These are phyloP conservation scores for Ganoderma lucidum DNA, from an alignment of 1,284 basidiomycete species.

Conservation along the genomic window DNA sequence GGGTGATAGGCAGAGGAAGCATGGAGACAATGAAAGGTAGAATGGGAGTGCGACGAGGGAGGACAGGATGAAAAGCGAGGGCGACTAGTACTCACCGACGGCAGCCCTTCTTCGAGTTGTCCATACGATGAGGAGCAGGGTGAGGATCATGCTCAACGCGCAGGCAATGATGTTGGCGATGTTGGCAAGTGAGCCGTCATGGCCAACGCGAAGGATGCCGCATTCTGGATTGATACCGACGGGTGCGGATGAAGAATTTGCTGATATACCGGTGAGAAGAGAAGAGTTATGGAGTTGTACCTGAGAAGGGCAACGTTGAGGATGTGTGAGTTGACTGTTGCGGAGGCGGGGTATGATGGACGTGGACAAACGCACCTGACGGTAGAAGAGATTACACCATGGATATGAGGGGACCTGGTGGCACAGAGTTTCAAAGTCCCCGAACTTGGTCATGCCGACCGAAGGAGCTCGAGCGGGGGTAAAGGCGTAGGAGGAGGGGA, in stretches of 20 bases:
- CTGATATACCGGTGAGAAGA: constrained; percentile 49
- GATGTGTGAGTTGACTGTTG: neutral
- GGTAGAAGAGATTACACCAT: constrained; percentile 78
- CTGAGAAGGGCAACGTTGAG: constrained; percentile 32
- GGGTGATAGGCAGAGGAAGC: neutral
- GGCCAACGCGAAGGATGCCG: constrained; percentile 57
- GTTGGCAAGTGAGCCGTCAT: constrained; percentile 67
- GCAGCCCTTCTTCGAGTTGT: constrained; percentile 58
- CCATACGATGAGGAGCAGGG: constrained; percentile 55
- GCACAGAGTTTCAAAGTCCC: constrained; percentile 68
- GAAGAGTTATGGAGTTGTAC: constrained; percentile 44
- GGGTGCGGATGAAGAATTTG: constrained; percentile 54
- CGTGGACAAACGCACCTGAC: constrained; percentile 49
- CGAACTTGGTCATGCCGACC: constrained; percentile 58
- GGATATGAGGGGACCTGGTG: constrained; percentile 66
- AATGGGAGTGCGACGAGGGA: neutral
- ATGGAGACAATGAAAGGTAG: constrained; percentile 1
- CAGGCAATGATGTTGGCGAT: constrained; percentile 79
- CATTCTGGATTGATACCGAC: constrained; percentile 66
- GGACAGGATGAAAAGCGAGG: constrained; percentile 4
- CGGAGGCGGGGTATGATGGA: constrained; percentile 2
- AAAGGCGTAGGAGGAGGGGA: neutral
- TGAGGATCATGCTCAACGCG: constrained; percentile 62
- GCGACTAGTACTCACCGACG: constrained; percentile 46
- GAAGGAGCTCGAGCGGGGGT: neutral